Evolutionary conservation across 345 rosid genomes (phyloP).

Genomic region (Dovyalis caffra): DNA sequence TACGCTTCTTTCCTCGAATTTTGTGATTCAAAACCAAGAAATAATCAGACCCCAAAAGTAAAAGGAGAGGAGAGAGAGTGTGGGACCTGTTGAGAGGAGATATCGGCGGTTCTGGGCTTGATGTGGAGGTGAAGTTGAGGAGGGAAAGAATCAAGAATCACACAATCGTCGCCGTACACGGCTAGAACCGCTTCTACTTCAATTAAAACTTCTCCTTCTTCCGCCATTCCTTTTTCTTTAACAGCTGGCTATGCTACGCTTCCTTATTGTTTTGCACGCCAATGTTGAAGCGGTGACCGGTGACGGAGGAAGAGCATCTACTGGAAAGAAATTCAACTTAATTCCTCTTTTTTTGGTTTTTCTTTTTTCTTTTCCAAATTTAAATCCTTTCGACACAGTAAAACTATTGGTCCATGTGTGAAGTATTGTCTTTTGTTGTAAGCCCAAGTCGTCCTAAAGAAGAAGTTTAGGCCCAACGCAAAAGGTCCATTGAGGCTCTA

Average conservation of each 20-base stretch:
- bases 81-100: conserved; percentile 84
- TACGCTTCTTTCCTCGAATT: background rate
- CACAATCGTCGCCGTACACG: conserved; percentile 72
- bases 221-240: conserved; percentile 22
- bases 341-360: no score
- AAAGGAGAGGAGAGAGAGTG: background rate
- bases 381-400: no score
- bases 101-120: conserved; percentile 86
- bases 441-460: no score
- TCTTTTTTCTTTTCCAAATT: no score
- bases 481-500: no score
- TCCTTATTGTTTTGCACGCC: no score
- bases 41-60: background rate
- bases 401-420: no score
- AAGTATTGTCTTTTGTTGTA: no score
- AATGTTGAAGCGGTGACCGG: no score
- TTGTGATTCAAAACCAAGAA: background rate
- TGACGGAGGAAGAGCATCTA: no score
- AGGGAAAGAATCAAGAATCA: conserved; percentile 55
- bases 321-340: no score
- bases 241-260: background rate
- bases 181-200: conserved; percentile 82
- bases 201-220: conserved; percentile 59
- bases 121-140: conserved; percentile 63
- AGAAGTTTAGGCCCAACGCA: no score